A percentile compares a stretch with the other conserved stretches of the same genome.
Evolutionary conservation across 2,329 filamentous ascomycete species (phyloP).

Genomic region (Penicillium sp.): DNA sequence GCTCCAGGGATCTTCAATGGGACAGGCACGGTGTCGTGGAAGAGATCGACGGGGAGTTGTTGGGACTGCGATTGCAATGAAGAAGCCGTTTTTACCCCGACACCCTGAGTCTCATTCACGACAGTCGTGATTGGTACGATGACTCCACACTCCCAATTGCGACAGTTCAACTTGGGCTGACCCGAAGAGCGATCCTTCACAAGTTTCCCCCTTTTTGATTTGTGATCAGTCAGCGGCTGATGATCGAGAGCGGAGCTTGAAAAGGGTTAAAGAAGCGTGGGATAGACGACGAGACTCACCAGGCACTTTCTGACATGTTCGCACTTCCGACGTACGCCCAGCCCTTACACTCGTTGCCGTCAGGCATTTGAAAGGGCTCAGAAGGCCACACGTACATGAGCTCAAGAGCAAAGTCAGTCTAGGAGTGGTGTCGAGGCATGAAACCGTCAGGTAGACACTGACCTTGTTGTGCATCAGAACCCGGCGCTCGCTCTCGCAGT

Average conservation of each 20-base stretch:
- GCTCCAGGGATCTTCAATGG: slow-evolving; percentile 39
- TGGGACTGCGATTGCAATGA: slow-evolving; percentile 19
- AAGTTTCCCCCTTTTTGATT: slow-evolving; percentile 61
- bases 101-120: slow-evolving; percentile 22
- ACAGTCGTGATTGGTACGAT: slow-evolving; percentile 54
- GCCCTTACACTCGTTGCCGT: slow-evolving; percentile 38
- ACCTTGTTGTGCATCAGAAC: slow-evolving; percentile 90
- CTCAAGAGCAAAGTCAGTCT: slow-evolving; percentile 8
- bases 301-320: slow-evolving; percentile 89
- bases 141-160: slow-evolving; percentile 96
- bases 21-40: slow-evolving; percentile 38
- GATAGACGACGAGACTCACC: slow-evolving; percentile 49
- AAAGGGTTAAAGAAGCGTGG: background rate
- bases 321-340: slow-evolving; percentile 89
- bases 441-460: slow-evolving; percentile 27
- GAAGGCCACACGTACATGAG: slow-evolving; percentile 19
- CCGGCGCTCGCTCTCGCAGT: slow-evolving; percentile 64
- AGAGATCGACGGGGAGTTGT: slow-evolving; percentile 20
- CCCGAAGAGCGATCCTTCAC: slow-evolving; percentile 63
- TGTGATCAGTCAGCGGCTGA: no score
- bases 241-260: no score
- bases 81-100: background rate
- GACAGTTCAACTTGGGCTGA: slow-evolving; percentile 68
- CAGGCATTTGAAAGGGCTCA: slow-evolving; percentile 16
- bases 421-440: background rate